A percentile compares a stretch with the other conserved stretches of the same genome.
These are phyloP conservation scores for Kodamaea derodonti DNA, from an alignment of 1,139 yeast genomes.

Conservation along the genomic window DNA sequence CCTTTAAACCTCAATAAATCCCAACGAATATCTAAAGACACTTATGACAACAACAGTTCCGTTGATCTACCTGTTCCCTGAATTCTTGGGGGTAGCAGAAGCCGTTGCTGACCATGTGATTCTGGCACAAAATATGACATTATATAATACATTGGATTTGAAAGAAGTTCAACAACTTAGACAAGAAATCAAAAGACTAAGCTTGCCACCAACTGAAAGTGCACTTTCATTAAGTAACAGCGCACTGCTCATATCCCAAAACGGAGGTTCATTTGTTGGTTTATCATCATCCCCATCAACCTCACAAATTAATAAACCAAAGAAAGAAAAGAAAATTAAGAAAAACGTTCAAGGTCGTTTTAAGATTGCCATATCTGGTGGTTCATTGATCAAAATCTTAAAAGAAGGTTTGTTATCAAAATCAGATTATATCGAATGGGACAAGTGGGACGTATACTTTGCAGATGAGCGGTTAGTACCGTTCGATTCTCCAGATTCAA, in stretches of 20 bases:
- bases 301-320: conserved; percentile 8
- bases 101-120: conserved; percentile 91
- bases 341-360: conserved; percentile 61
- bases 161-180: conserved; percentile 29
- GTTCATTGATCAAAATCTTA: conserved; percentile 81
- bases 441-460: conserved; percentile 70
- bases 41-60: conserved; percentile 90
- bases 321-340: conserved; percentile 39
- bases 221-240: conserved; percentile 2
- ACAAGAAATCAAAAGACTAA: conserved; percentile 14
- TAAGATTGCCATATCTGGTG: conserved; percentile 90
- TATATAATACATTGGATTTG: conserved; percentile 47
- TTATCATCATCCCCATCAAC: conserved; percentile 1
- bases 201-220: conserved; percentile 19
- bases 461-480: conserved; percentile 75
- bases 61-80: conserved; percentile 85
- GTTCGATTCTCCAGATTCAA: conserved; percentile 67
- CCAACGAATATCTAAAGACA: not conserved
- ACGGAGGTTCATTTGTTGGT: not conserved
- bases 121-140: conserved; percentile 70
- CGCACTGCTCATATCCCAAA: conserved; percentile 1
- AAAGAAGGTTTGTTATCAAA: conserved; percentile 78
- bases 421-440: conserved; percentile 68
- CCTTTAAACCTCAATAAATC: not conserved
- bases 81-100: conserved; percentile 84